Conservation (phyloP, 1,284 basidiomycete species). For the Sporisorium reilianum region DNA sequence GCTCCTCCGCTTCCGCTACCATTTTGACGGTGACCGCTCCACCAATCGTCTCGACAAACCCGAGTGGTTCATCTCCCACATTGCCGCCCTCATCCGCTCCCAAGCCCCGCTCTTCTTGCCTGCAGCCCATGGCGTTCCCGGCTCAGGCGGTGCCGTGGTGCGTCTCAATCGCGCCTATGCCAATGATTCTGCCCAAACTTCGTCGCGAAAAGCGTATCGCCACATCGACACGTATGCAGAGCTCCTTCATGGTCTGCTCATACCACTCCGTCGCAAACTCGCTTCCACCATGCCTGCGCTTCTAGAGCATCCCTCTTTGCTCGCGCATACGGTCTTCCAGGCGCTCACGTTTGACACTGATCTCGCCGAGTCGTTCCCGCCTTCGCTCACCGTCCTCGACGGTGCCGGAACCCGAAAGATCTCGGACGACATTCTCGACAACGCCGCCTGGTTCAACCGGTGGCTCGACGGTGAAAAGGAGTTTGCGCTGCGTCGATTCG, state of each 20-base stretch:
- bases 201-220: constrained; percentile 73
- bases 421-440: constrained; percentile 81
- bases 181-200: constrained; percentile 82
- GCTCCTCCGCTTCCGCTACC: constrained; percentile 89
- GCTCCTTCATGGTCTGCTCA: constrained; percentile 60
- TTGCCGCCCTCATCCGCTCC: constrained; percentile 75
- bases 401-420: constrained; percentile 42
- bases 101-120: constrained; percentile 78
- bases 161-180: constrained; percentile 70
- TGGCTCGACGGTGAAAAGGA: constrained; percentile 76
- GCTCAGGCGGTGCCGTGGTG: constrained; percentile 21
- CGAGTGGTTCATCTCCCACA: constrained; percentile 95
- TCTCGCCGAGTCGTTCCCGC: constrained; percentile 72
- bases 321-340: constrained; percentile 96
- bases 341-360: constrained; percentile 87
- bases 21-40: constrained; percentile 86
- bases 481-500: constrained; percentile 84
- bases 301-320: constrained; percentile 81
- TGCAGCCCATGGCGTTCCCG: constrained; percentile 32
- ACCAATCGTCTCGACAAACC: constrained; percentile 96
- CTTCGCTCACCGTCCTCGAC: constrained; percentile 46
- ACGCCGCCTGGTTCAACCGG: constrained; percentile 86
- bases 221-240: constrained; percentile 58
- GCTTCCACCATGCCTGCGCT: constrained; percentile 76
- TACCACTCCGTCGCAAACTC: constrained; percentile 57